A percentile compares a stretch with the other conserved stretches of the same genome.
These are phyloP conservation scores for Backusella circina DNA, from an alignment of 192 early-diverging fungal species.

Conservation along the genomic window DNA sequence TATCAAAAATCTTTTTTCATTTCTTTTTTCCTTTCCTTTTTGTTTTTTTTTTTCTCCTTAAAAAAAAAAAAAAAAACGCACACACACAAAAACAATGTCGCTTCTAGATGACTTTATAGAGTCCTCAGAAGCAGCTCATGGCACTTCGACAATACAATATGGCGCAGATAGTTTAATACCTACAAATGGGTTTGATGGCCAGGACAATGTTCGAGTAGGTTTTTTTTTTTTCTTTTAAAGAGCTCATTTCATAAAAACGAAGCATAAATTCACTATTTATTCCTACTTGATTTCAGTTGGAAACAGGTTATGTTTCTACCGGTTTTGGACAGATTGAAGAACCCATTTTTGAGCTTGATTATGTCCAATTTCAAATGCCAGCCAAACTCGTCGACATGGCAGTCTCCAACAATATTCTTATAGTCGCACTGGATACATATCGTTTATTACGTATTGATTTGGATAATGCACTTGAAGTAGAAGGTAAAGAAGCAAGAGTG, in stretches of 20 bases:
- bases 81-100: no score
- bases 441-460: constrained; percentile 87
- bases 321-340: constrained; percentile 46
- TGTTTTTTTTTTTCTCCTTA: background rate
- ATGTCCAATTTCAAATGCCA: constrained; percentile 87
- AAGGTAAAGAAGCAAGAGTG: constrained; percentile 54
- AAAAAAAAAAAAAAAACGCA: background rate
- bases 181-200: constrained; percentile 19
- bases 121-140: constrained; percentile 29
- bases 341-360: constrained; percentile 78
- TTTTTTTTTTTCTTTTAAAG: background rate
- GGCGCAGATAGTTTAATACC: background rate
- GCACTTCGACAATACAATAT: constrained; percentile 15
- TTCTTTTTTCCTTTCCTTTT: background rate
- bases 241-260: background rate
- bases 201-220: constrained; percentile 26
- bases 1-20: no score
- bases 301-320: constrained; percentile 49
- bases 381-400: constrained; percentile 66
- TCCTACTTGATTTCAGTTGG: background rate
- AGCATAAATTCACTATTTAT: background rate
- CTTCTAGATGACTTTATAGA: constrained; percentile 45
- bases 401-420: constrained; percentile 82
- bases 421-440: constrained; percentile 73
- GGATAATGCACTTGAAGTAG: constrained; percentile 73